Evolutionary conservation across 192 early-diverging fungal species (phyloP), one percentile per base, ranked within the genome.

Genomic region (Backusella luteola): DNA sequence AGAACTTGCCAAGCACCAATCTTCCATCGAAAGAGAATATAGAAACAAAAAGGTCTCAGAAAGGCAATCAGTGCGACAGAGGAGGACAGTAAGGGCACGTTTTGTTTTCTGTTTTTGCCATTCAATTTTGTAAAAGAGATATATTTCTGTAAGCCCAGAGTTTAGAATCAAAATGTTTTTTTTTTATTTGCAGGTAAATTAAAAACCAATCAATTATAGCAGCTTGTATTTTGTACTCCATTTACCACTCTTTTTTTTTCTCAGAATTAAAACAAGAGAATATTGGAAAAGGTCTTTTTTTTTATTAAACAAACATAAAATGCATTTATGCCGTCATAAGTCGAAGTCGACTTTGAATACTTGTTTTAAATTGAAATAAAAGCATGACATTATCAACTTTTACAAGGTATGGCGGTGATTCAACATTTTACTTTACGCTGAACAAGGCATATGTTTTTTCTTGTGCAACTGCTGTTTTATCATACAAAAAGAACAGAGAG

Each of bases 81-180:
- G 53, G 7, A 26, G n/a, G 21, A 3, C 21, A 26, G 46, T 49
- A 26, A 26, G 23, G 23, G 26, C 53, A 59, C 53, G 53, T 59
- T 59, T 59, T 59, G 53, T 59, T 59, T 59, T 59, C 53, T 59
- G 53, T 59, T 59, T 59, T 59, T 59, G 53, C 53, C 17, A 59
- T 59, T 26, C 21, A 59, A 23, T 59, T 59, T 26, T 59, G 21
- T 59, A 26, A 59, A 53, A 59, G 7, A 59, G 3, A 59, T 23
- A 26, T 59, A 59, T 26, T 23, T 59, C n/a, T 59, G 23, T 23
- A 49, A 59, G 26, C 53, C 53, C 53, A 59, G 53, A 59, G 53
- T 59, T 59, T 59, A 23, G 53, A 59, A 59, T 59, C 8, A 23
- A 32, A 32, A 12, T 23, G 11, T 8, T 53, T 23, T 19, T 53